These are phyloP conservation scores for Thalassiosira mediterranea DNA, from an alignment of 352 stramenopile genomes.

Conservation along the genomic window DNA sequence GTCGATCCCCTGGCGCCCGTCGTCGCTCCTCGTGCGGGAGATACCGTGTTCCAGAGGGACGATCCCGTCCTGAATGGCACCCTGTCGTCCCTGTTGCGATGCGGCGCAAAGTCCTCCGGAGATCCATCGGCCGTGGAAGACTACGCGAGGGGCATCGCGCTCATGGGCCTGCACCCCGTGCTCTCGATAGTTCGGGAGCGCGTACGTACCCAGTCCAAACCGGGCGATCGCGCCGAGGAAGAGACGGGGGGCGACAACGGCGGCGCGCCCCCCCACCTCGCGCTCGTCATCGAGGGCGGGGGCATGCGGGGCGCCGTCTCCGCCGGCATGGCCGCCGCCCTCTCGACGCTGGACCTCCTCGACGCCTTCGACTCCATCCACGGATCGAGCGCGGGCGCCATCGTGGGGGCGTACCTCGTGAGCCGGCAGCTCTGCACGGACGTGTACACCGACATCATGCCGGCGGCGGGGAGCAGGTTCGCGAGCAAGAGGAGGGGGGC, in stretches of 20 bases:
- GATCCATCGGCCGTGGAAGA: conserved; percentile 3
- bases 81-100: conserved; percentile 39
- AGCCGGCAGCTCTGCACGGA: conserved; percentile 77
- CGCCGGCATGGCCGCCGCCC: conserved; percentile 77
- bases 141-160: conserved; percentile 64
- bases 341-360: conserved; percentile 69
- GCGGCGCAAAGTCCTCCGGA: conserved; percentile 9
- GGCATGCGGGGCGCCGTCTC: conserved; percentile 76
- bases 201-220: conserved; percentile 59
- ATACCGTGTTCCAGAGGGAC: conserved; percentile 32
- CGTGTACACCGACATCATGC: conserved; percentile 79
- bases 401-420: conserved; percentile 81
- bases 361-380: conserved; percentile 80
- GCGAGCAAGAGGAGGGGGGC: conserved; percentile 65
- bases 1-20: not conserved
- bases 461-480: conserved; percentile 67
- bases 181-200: conserved; percentile 48
- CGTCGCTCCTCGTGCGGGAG: not conserved
- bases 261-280: conserved; percentile 26
- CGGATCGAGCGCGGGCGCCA: conserved; percentile 69
- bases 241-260: not conserved
- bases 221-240: conserved; percentile 61
- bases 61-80: conserved; percentile 51
- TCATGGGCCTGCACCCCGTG: conserved; percentile 58
- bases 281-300: conserved; percentile 77